Conservation (phyloP, 169 alveolate species). For the Plasmodium knowlesi region DNA sequence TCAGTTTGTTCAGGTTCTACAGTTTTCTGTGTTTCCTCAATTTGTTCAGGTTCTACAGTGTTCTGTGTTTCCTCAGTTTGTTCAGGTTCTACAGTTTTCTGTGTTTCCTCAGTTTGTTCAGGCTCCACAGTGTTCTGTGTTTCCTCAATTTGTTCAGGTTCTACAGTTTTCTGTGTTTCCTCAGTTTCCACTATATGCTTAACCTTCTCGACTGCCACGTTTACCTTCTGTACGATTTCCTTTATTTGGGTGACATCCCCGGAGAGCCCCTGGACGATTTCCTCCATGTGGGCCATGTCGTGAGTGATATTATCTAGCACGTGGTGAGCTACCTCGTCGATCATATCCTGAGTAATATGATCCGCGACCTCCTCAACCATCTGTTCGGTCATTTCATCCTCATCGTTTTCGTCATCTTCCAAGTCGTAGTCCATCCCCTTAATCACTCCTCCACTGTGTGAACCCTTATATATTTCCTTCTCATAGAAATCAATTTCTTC, state of each 20-base stretch:
- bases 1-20: too few species aligned
- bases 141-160: too few species aligned
- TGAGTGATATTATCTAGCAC: neutral
- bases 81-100: too few species aligned
- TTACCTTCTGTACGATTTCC: constrained; percentile 2
- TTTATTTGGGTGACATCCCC: neutral
- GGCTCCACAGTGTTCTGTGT: too few species aligned
- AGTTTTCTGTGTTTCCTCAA: too few species aligned
- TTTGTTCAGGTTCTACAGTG: too few species aligned
- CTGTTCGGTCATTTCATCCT: constrained; percentile 1
- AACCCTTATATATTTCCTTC: neutral
- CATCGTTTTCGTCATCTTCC: neutral
- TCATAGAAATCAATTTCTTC: constrained; percentile 44
- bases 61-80: too few species aligned
- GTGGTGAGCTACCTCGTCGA: neutral
- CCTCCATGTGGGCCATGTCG: neutral
- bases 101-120: too few species aligned
- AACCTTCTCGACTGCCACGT: neutral
- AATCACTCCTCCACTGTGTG: neutral
- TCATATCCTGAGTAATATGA: neutral
- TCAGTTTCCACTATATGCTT: neutral
- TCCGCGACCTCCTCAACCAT: neutral
- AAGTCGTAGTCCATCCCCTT: neutral
- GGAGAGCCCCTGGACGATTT: neutral
- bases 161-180: too few species aligned